Conservation (phyloP, 2,329 filamentous ascomycete genomes). For the Colletotrichum costaricense region DNA sequence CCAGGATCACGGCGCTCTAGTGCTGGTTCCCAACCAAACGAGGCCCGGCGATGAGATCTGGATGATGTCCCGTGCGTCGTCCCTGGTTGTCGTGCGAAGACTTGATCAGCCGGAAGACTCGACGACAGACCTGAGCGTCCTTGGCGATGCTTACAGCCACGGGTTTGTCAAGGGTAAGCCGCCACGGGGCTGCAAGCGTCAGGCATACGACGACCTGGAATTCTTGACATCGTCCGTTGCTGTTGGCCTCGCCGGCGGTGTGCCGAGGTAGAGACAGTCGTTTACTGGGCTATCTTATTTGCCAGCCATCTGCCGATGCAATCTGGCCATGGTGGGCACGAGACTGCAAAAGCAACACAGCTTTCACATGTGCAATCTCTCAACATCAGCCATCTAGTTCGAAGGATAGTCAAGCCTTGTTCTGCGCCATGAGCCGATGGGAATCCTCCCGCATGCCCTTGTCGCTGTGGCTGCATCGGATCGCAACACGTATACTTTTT, state of each 20-base stretch:
- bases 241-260: conserved; percentile 33
- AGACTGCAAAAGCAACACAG: neutral
- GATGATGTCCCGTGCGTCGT: conserved; percentile 21
- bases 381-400: neutral
- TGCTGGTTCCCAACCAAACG: conserved; percentile 24
- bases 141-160: conserved; percentile 32
- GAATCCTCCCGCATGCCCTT: neutral
- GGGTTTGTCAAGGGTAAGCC: conserved; percentile 15
- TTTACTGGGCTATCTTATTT: neutral
- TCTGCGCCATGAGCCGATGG: neutral
- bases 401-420: neutral
- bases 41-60: conserved; percentile 34
- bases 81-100: conserved; percentile 20
- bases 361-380: neutral
- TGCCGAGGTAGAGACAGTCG: conserved; percentile 10
- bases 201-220: conserved; percentile 27
- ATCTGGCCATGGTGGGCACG: neutral
- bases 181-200: conserved; percentile 2
- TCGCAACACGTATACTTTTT: neutral
- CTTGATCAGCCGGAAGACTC: neutral
- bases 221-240: conserved; percentile 35
- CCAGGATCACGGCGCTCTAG: conserved; percentile 31
- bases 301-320: neutral
- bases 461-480: neutral
- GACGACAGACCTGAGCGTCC: conserved; percentile 13